phyloP scores from a whole-genome alignment of 805 yeast genomes.

The Cyberlindnera bimundalis region DNA sequence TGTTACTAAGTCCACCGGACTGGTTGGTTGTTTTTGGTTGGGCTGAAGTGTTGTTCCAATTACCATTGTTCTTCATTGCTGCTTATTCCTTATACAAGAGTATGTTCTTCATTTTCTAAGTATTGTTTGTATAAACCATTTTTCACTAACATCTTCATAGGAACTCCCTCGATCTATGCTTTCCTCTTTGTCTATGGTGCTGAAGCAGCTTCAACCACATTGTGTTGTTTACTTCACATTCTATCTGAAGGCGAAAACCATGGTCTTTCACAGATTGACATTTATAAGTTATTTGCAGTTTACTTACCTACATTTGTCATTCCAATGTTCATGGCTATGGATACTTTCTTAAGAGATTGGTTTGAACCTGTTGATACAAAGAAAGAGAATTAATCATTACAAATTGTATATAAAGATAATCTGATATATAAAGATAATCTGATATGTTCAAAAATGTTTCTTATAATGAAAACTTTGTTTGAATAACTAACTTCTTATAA shows the following conservation, averaged over 20 bases:
- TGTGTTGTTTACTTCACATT: conserved; percentile 62
- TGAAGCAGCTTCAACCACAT: conserved; percentile 79
- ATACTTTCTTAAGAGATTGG: conserved; percentile 23
- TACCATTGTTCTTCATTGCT: conserved; percentile 68
- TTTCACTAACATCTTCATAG: conserved; percentile 12
- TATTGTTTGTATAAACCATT: too few species aligned
- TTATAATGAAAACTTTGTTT: too few species aligned
- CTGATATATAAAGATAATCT: too few species aligned
- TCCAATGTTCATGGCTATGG: conserved; percentile 49
- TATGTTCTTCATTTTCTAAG: conserved; percentile 18
- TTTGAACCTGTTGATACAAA: not conserved
- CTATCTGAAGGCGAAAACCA: conserved; percentile 32
- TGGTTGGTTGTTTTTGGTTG: conserved; percentile 76
- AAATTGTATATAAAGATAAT: too few species aligned
- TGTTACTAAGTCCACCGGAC: conserved; percentile 52
- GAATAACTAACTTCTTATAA: too few species aligned
- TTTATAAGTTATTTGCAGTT: conserved; percentile 43
- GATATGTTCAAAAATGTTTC: too few species aligned
- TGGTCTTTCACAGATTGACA: conserved; percentile 32
- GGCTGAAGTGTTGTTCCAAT: conserved; percentile 70
- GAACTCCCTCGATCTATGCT: conserved; percentile 31
- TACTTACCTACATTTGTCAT: conserved; percentile 72
- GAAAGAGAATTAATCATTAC: not conserved
- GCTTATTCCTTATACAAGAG: conserved; percentile 33
- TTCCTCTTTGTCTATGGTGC: conserved; percentile 66